These are phyloP conservation scores for Calonectria fujianensis DNA, from an alignment of 2,329 filamentous ascomycete genomes.

Conservation along the genomic window DNA sequence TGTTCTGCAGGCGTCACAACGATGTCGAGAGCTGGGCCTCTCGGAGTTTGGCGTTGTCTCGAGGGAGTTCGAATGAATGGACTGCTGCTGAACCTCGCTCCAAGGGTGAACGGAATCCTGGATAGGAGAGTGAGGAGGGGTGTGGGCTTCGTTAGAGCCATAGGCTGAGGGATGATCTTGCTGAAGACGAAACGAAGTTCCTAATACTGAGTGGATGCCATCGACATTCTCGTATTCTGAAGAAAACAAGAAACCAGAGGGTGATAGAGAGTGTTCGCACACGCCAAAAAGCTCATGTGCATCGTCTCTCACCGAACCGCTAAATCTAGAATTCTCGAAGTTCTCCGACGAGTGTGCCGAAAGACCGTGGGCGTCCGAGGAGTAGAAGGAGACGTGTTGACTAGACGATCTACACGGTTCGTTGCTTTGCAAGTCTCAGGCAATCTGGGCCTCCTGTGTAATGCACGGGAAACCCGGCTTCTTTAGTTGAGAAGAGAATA, in stretches of 20 bases:
- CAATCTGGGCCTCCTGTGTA: background rate
- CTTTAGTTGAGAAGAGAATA: background rate
- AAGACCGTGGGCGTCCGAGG: background rate
- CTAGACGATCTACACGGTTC: background rate
- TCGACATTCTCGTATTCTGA: background rate
- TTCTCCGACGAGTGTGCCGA: background rate
- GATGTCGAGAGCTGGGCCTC: background rate
- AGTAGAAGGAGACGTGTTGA: background rate
- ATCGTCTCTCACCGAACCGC: background rate
- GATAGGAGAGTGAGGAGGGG: background rate
- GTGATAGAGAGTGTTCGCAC: background rate
- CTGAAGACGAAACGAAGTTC: background rate
- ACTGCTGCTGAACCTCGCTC: background rate
- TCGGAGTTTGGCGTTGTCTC: background rate
- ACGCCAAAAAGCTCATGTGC: background rate
- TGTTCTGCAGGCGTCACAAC: background rate
- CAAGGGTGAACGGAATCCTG: background rate
- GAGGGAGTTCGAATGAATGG: background rate
- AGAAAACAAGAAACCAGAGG: background rate
- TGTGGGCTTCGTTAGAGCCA: background rate
- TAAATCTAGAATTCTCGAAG: background rate
- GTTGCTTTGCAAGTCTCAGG: background rate
- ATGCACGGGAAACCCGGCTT: conserved; percentile 3
- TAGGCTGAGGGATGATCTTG: background rate
- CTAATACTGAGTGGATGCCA: background rate